phyloP scores from a whole-genome alignment of 176 grass and related monocot species.

The Tillandsia fasciculata region DNA sequence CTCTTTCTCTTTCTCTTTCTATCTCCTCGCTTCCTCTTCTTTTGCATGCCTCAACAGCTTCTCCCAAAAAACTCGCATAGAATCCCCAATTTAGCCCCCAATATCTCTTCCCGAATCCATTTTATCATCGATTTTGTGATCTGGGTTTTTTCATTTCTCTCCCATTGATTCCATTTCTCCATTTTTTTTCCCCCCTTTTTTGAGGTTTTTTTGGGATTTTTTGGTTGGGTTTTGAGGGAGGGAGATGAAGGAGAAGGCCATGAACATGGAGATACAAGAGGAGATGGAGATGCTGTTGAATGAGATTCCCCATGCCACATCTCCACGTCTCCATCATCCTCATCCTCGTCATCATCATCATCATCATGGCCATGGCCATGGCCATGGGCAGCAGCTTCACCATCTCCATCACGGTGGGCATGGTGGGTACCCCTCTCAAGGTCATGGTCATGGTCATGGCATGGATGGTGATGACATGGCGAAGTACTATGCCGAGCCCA shows the following conservation, averaged over 20 bases:
- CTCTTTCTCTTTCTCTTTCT: not conserved
- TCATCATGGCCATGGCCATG: slow-evolving; percentile 1
- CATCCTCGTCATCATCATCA: slow-evolving; percentile 30
- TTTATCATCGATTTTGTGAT: not conserved
- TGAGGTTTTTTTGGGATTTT: not conserved
- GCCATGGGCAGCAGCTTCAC: slow-evolving; percentile 10
- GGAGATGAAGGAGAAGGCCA: not conserved
- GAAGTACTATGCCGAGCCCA: not conserved
- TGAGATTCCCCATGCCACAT: slow-evolving; percentile 42
- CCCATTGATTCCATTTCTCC: not conserved
- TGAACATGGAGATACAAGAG: slow-evolving; percentile 40
- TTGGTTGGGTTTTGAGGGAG: not conserved
- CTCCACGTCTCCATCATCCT: slow-evolving; percentile 24
- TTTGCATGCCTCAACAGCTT: not conserved
- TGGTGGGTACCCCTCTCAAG: slow-evolving; percentile 19
- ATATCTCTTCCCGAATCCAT: not conserved
- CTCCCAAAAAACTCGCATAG: too few species aligned
- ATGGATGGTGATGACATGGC: not conserved
- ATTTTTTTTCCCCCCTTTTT: not conserved
- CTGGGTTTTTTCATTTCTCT: not conserved
- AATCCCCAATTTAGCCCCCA: not conserved
- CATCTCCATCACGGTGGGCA: slow-evolving; percentile 28
- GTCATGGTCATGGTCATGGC: not conserved
- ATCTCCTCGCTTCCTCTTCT: not conserved
- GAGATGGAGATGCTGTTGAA: slow-evolving; percentile 81